A percentile compares a stretch with the other conserved stretches of the same genome.
phyloP scores from a whole-genome alignment of 345 rosid species.

The Citrus inodora region DNA sequence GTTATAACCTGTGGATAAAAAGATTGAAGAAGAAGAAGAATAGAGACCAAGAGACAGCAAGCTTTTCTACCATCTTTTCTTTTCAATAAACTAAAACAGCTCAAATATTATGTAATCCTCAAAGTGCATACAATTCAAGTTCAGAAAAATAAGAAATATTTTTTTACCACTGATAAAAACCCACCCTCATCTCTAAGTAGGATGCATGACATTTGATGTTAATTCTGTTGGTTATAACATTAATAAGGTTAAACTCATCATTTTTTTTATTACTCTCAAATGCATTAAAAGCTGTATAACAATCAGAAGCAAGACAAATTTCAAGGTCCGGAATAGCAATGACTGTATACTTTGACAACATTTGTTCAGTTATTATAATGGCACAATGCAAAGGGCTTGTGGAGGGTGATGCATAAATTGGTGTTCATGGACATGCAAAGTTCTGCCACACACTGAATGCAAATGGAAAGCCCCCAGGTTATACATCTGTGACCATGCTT shows the following conservation, averaged over 20 bases:
- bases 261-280: background rate
- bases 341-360: background rate
- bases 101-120: background rate
- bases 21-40: background rate
- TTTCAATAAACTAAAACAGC: background rate
- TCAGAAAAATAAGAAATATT: background rate
- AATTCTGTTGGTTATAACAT: background rate
- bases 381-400: background rate
- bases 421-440: background rate
- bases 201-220: conserved; percentile 1
- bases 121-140: conserved; percentile 1
- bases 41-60: background rate
- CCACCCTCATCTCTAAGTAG: background rate
- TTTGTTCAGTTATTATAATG: background rate
- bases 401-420: background rate
- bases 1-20: background rate
- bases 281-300: background rate
- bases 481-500: background rate
- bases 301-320: background rate
- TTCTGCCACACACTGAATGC: background rate
- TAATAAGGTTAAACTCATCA: background rate
- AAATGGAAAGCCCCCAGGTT: background rate
- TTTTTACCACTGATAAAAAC: background rate
- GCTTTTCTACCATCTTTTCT: background rate
- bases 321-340: background rate